Conservation (phyloP, 306 rosid genomes). For the Malus sieversii region DNA sequence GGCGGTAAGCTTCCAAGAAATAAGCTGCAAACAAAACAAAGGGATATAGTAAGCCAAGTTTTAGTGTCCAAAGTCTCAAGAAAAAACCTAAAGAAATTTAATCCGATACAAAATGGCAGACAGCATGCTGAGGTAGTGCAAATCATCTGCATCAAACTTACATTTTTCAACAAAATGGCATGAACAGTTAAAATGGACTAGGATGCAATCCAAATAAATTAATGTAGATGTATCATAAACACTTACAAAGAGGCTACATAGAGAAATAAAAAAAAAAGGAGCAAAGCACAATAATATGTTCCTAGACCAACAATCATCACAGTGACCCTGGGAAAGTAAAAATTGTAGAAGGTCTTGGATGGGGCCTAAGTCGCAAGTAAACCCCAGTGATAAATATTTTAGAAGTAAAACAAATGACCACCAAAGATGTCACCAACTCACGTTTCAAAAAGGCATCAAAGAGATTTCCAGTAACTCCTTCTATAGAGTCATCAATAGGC, state of each 20-base stretch:
- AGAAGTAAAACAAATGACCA: background rate
- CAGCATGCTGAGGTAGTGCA: background rate
- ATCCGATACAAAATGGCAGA: background rate
- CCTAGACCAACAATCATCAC: background rate
- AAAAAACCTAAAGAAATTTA: background rate
- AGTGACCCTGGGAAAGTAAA: background rate
- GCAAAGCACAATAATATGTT: background rate
- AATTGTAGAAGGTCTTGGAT: background rate
- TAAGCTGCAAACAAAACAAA: conserved; percentile 33
- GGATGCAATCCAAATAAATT: background rate
- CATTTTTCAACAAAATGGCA: background rate
- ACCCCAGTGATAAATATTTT: background rate
- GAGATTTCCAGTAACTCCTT: conserved; percentile 47
- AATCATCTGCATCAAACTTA: background rate
- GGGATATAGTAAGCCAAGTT: background rate
- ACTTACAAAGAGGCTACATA: background rate
- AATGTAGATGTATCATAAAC: background rate
- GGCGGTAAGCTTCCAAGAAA: conserved; percentile 63
- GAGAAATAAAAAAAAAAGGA: background rate
- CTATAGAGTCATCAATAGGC: conserved; percentile 45
- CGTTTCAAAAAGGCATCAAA: conserved; percentile 56
- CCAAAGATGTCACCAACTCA: conserved; percentile 15
- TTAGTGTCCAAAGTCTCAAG: background rate
- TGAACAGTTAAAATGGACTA: background rate
- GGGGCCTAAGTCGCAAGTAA: background rate